Percentiles rank a stretch among this genome's conserved stretches.
Conservation (phyloP, 176 grass and related monocot species). For the Musa beccarii region DNA sequence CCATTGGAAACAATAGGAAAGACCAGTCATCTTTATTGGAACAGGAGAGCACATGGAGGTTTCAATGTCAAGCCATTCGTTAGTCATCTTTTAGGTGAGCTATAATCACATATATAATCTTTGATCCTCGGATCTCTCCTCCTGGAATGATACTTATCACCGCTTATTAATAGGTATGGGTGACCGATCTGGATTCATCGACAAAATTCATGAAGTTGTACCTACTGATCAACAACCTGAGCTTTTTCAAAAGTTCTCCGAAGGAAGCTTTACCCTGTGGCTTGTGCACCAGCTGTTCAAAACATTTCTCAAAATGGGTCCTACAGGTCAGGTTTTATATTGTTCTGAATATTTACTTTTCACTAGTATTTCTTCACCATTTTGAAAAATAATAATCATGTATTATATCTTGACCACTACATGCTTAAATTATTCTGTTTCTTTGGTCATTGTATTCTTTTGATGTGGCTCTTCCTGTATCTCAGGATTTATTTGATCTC, state of each 20-base stretch:
- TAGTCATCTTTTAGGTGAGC: constrained; percentile 69
- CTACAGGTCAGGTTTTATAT: constrained; percentile 63
- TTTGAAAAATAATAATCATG: too few relatives aligned
- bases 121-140: not conserved
- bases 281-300: constrained; percentile 94
- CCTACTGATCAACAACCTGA: constrained; percentile 93
- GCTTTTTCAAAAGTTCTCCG: constrained; percentile 73
- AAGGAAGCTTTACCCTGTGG: constrained; percentile 88
- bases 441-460: not conserved
- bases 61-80: constrained; percentile 97
- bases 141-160: constrained; percentile 8
- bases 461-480: not conserved
- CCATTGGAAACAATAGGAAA: constrained; percentile 17
- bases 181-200: constrained; percentile 87
- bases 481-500: not conserved
- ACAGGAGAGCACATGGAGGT: constrained; percentile 84
- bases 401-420: not conserved
- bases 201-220: constrained; percentile 88
- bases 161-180: constrained; percentile 51
- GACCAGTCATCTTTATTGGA: constrained; percentile 97
- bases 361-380: not conserved
- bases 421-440: not conserved
- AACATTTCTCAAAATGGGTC: constrained; percentile 89
- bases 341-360: not conserved
- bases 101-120: not conserved